Evolutionary conservation across 164 flowering plant species (phyloP).

Genomic region (Kalanchoe fedtschenkoi): DNA sequence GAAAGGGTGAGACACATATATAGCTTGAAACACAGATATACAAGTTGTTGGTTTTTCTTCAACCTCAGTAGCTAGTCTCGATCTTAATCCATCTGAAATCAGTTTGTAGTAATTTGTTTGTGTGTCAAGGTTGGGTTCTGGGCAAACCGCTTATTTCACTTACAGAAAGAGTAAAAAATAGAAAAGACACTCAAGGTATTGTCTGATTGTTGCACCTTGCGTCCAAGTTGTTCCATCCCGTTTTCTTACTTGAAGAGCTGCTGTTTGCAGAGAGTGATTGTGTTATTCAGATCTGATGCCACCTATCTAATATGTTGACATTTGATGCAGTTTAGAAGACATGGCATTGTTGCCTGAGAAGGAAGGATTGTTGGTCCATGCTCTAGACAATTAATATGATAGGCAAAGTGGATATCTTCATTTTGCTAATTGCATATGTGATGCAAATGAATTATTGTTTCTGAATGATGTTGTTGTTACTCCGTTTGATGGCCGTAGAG

Average conservation of each 20-base stretch:
- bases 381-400: neutral
- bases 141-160: neutral
- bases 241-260: neutral
- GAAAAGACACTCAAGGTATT: neutral
- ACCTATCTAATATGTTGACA: neutral
- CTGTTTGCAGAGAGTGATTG: neutral
- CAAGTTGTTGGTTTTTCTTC: neutral
- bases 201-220: neutral
- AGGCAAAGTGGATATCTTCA: neutral
- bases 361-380: neutral
- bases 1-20: too few relatives aligned
- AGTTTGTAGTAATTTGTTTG: neutral
- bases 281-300: neutral
- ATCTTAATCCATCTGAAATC: neutral
- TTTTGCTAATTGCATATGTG: neutral
- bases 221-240: neutral
- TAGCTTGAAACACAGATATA: too few relatives aligned
- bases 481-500: neutral
- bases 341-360: neutral
- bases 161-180: neutral
- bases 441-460: neutral
- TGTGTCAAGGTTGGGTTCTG: neutral
- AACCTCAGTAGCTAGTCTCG: neutral
- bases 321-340: conserved; percentile 3
- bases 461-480: neutral